phyloP scores from a whole-genome alignment of 352 stramenopile genomes.

The Phytophthora syringae region DNA sequence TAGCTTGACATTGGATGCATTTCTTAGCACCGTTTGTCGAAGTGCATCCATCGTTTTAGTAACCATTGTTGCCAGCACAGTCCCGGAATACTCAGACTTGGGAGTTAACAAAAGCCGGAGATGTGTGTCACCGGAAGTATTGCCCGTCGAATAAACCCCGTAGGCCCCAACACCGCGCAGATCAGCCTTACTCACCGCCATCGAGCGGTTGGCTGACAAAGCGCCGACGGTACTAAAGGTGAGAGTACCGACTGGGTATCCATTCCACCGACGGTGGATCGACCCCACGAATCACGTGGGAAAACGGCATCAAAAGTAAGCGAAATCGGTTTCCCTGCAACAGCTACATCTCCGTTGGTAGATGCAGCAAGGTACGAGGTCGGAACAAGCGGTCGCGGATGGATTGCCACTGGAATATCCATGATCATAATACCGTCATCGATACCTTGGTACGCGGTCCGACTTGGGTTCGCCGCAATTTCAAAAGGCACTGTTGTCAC shows the following conservation, averaged over 20 bases:
- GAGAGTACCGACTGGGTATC: constrained; percentile 23
- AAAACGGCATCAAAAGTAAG: constrained; percentile 21
- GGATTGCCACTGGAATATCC: constrained; percentile 44
- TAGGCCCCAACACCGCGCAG: constrained; percentile 22
- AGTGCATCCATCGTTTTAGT: constrained; percentile 31
- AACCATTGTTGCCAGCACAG: constrained; percentile 16
- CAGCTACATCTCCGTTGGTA: constrained; percentile 4
- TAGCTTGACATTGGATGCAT: constrained; percentile 16
- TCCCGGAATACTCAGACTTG: constrained; percentile 21
- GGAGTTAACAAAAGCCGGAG: constrained; percentile 11
- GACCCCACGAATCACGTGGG: constrained; percentile 15
- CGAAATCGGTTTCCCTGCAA: constrained; percentile 32
- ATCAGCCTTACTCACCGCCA: neutral
- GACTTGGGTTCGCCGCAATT: constrained; percentile 30
- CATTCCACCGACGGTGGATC: constrained; percentile 21
- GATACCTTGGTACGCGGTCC: constrained; percentile 35
- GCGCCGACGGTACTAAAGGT: constrained; percentile 11
- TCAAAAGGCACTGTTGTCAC: constrained; percentile 51
- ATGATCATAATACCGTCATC: constrained; percentile 48
- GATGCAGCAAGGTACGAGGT: constrained; percentile 22
- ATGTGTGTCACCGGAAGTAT: constrained; percentile 18
- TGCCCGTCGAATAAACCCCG: constrained; percentile 16
- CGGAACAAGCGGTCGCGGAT: constrained; percentile 25
- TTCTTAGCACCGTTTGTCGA: constrained; percentile 14
- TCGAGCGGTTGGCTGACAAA: constrained; percentile 5